phyloP scores from a whole-genome alignment of 2,329 filamentous ascomycete genomes.

The Ophiostoma sp. region DNA sequence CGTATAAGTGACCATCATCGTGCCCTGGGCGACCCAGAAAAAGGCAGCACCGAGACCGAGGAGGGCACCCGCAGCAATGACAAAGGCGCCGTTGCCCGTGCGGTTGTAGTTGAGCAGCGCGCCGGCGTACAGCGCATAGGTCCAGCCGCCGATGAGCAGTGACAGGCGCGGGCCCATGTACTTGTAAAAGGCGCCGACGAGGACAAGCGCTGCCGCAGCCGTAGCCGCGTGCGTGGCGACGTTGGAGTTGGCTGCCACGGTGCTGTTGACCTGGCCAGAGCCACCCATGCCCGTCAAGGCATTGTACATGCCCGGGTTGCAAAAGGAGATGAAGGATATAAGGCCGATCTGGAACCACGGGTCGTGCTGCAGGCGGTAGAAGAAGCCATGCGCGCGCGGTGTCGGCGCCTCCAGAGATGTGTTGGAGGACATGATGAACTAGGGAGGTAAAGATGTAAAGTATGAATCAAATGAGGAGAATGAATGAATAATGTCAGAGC shows the following conservation, averaged over 20 bases:
- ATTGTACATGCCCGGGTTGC: constrained; percentile 34
- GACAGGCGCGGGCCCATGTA: constrained; percentile 68
- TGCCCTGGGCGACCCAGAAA: constrained; percentile 78
- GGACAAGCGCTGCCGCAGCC: constrained; percentile 37
- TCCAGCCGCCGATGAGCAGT: constrained; percentile 70
- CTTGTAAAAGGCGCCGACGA: constrained; percentile 67
- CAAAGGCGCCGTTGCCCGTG: constrained; percentile 66
- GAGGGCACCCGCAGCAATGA: constrained; percentile 72
- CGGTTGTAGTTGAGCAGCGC: constrained; percentile 71
- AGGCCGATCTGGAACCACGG: constrained; percentile 28
- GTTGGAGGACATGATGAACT: background rate
- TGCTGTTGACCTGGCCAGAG: constrained; percentile 55
- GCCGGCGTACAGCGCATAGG: constrained; percentile 73
- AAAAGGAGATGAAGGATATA: constrained; percentile 28
- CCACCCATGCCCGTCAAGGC: constrained; percentile 28
- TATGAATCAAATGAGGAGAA: background rate
- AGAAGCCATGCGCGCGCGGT: background rate
- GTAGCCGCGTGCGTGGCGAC: constrained; percentile 56
- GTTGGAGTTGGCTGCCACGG: constrained; percentile 56
- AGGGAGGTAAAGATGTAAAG: background rate
- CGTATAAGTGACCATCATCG: constrained; percentile 89
- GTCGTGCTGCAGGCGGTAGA: constrained; percentile 23
- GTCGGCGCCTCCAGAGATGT: background rate
- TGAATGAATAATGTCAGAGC: background rate
- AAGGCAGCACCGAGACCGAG: constrained; percentile 77